Base-by-base conservation (phyloP, 202 grass and related monocot genomes). In the Eragrostis tef region DNA sequence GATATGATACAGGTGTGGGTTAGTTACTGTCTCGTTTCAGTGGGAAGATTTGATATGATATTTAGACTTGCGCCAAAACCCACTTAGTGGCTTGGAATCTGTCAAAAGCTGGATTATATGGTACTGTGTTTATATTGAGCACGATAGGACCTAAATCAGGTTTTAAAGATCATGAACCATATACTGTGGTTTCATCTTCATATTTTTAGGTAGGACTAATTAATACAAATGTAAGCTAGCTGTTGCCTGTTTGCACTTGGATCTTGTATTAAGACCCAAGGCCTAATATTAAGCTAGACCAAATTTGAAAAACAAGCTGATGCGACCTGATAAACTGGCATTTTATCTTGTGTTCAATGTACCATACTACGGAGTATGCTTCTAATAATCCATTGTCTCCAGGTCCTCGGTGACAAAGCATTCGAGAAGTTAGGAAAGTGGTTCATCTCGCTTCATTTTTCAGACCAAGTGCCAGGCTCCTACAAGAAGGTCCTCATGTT, bases 341-440 rank as follows among this genome's bases (percentile, higher is more conserved):
- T 20, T 66, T 80, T 72, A 73, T 83, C 20, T 71, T 80, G 21
- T 53, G 44, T 75, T 57, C 57, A 53, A 45, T 75, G 41, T 64
- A 64, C 42, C 46, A 26, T 54, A 63, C 3, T 15, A n/a, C n/a
- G n/a, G n/a, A n/a, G n/a, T n/a, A 0, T 6, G 2, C 34, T 83
- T 70, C 25, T 79, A 68, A 60, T 41, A 46, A 17, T 74, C 76
- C 41, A 75, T 70, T 50, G 6, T 81, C 47, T 69, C 5, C 75
- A 95, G 96, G 96, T 95, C 48, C 87, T 99, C 86, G 93, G 96
- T 84, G 96, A 99, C 15, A 99, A 93, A 66, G 82, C 92, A 58
- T 95, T 98, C 1, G 96, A 90, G 85, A 98, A 95, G 70, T 67
- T 95, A 36, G 92, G 92, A 67, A 94, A 98, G 80, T 98, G 88